Conservation (phyloP, 2,329 filamentous ascomycete species). For the Paracorniculantispora psalliotae region DNA sequence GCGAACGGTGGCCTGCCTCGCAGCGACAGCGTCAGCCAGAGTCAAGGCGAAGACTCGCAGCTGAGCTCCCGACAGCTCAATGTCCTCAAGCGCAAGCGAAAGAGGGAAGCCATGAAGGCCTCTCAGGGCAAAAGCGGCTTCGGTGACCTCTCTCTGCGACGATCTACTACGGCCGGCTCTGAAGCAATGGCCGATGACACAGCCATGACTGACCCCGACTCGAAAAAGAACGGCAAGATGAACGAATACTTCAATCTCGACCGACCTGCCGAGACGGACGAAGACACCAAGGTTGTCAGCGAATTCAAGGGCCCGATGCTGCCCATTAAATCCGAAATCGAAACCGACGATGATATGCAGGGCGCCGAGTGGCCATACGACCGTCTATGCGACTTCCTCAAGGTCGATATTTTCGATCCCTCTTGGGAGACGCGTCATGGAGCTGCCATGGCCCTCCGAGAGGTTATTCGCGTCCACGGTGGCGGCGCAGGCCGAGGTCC, state of each 20-base stretch:
- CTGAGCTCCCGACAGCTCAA: slow-evolving; percentile 93
- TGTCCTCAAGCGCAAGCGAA: slow-evolving; percentile 88
- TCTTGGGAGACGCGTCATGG: slow-evolving; percentile 96
- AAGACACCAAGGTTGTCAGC: slow-evolving; percentile 86
- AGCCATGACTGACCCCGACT: slow-evolving; percentile 45
- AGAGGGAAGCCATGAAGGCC: slow-evolving; percentile 81
- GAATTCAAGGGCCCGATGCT: slow-evolving; percentile 86
- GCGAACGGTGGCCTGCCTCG: slow-evolving; percentile 28
- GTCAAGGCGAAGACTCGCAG: slow-evolving; percentile 57
- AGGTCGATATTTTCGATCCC: slow-evolving; percentile 86
- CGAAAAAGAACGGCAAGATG: slow-evolving; percentile 58
- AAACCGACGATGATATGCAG: slow-evolving; percentile 70
- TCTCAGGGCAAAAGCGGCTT: slow-evolving; percentile 81
- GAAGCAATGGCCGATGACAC: slow-evolving; percentile 60
- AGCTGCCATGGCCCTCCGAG: slow-evolving; percentile 88
- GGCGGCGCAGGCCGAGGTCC: slow-evolving; percentile 74
- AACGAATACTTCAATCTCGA: slow-evolving; percentile 90
- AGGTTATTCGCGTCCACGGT: slow-evolving; percentile 89
- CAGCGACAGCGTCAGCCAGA: slow-evolving; percentile 34
- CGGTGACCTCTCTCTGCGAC: slow-evolving; percentile 74
- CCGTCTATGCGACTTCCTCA: slow-evolving; percentile 87
- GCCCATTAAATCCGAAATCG: slow-evolving; percentile 80
- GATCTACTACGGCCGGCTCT: slow-evolving; percentile 55
- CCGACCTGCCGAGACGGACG: slow-evolving; percentile 69
- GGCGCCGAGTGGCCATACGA: slow-evolving; percentile 92